A percentile compares a stretch with the other conserved stretches of the same genome.
phyloP scores from a whole-genome alignment of 1,139 yeast genomes.

The Diutina siamensis region DNA sequence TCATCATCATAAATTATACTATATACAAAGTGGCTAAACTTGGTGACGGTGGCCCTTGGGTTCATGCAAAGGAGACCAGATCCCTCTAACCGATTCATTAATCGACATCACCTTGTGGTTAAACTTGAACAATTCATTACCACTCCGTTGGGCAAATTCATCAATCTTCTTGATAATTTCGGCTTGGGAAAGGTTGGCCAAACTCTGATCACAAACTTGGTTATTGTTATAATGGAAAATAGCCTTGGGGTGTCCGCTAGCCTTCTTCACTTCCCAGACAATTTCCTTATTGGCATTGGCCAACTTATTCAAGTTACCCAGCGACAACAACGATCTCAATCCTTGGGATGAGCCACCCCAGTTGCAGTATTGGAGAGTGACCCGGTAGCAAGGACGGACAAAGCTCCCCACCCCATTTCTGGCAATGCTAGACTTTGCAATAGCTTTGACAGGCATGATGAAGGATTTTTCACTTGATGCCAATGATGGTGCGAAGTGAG shows the following conservation, averaged over 20 bases:
- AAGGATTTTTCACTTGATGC: background rate
- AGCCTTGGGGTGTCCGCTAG: constrained; percentile 74
- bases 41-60: constrained; percentile 58
- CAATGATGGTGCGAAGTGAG: background rate
- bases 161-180: constrained; percentile 49
- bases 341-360: constrained; percentile 95
- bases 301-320: constrained; percentile 35
- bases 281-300: constrained; percentile 54
- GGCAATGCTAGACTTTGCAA: constrained; percentile 43
- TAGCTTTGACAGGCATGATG: constrained; percentile 37
- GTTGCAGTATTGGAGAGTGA: constrained; percentile 73
- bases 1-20: background rate
- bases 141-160: constrained; percentile 34
- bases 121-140: constrained; percentile 29
- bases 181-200: constrained; percentile 47
- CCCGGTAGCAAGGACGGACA: constrained; percentile 61
- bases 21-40: constrained; percentile 26
- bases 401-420: constrained; percentile 79
- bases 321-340: constrained; percentile 51
- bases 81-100: constrained; percentile 85
- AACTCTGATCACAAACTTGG: constrained; percentile 28
- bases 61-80: constrained; percentile 94
- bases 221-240: constrained; percentile 50
- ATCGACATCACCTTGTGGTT: constrained; percentile 65
- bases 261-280: constrained; percentile 57